Evolutionary conservation across 2,329 filamentous ascomycete species (phyloP).

Genomic region (Alternaria ethzedia): DNA sequence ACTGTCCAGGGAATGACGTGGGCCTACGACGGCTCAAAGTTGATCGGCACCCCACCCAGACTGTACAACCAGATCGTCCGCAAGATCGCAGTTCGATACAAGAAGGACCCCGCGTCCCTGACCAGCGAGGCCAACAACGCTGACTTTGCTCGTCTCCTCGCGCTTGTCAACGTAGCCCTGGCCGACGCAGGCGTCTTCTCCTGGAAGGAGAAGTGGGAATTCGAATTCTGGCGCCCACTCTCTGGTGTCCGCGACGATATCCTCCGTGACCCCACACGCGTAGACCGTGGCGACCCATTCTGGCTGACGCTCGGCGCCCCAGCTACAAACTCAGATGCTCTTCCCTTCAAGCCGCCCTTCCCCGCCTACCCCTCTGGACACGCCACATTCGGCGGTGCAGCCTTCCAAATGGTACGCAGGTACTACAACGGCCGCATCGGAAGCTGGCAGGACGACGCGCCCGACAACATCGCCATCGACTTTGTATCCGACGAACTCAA

Average conservation of each 20-base stretch:
- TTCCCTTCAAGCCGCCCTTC: constrained; percentile 36
- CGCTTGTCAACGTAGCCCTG: constrained; percentile 30
- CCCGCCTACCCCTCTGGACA: constrained; percentile 36
- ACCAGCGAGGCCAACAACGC: constrained; percentile 29
- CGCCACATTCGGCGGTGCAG: constrained; percentile 33
- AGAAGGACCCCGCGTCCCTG: not conserved
- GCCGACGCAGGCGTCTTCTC: constrained; percentile 38
- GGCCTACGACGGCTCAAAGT: constrained; percentile 23
- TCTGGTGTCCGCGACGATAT: constrained; percentile 32
- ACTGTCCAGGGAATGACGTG: constrained; percentile 18
- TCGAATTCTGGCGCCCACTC: constrained; percentile 39
- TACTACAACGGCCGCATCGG: constrained; percentile 34
- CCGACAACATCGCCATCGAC: constrained; percentile 31
- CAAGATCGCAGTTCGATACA: constrained; percentile 26
- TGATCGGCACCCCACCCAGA: constrained; percentile 27
- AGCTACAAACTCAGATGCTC: constrained; percentile 29
- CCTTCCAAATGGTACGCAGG: constrained; percentile 29
- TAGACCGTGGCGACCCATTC: constrained; percentile 27
- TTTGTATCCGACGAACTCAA: constrained; percentile 33
- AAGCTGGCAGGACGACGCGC: constrained; percentile 21
- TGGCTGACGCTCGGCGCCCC: constrained; percentile 32
- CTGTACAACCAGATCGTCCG: constrained; percentile 33
- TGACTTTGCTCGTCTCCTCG: constrained; percentile 36
- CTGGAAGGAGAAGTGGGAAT: constrained; percentile 39
- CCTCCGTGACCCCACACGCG: constrained; percentile 24